Base-by-base conservation (phyloP, 2,329 filamentous ascomycete genomes). In the Bertia moriformis region DNA sequence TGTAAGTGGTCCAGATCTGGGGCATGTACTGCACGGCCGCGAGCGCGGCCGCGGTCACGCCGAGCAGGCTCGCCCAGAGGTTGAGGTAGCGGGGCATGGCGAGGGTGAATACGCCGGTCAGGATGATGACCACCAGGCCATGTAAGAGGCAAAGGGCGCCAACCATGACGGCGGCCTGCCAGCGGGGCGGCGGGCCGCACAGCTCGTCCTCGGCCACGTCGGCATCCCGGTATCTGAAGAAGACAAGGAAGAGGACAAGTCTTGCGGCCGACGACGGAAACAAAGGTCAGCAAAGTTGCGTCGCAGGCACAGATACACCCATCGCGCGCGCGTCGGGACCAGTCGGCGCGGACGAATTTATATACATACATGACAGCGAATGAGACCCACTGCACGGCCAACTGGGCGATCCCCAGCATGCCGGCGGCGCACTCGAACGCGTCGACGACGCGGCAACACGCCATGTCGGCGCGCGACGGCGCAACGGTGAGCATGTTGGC, bases 11-110 rank as follows among this genome's bases (percentile, higher is more conserved):
- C 62, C 78, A 87, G 46, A 98, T 93, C 60, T 98, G 91, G 0
- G 91, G 91, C 14, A 98, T 65, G 58, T 96, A 98, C 60, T 98
- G 91, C 17, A 96, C 71, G 0, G 75, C 81, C 0, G 91, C 84
- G 4, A 98, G 73, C 1, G 74, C 59, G 0, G 85, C 83, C 14
- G 85, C 78, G 55, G 84, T 73, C 42, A 94, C 64, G 1, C 91
- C 91, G 10, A 95, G 71, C 45, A 83, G 65, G 52, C 93, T 87
- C 14, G 91, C 89, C 86, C 87, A 96, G 19, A 64, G 62, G 39
- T 78, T 72, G 2, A 94, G 71, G 42, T 77, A 66, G 1, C 65
- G 51, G 1, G 81, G 83, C 10, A 69, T 64, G 13, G 71, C 71
- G 36, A 78, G 58, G 41, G 76, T 70, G 44, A 93, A 72, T 27